Base-by-base conservation (phyloP, 345 rosid species). In the Moricandia moricandioides region DNA sequence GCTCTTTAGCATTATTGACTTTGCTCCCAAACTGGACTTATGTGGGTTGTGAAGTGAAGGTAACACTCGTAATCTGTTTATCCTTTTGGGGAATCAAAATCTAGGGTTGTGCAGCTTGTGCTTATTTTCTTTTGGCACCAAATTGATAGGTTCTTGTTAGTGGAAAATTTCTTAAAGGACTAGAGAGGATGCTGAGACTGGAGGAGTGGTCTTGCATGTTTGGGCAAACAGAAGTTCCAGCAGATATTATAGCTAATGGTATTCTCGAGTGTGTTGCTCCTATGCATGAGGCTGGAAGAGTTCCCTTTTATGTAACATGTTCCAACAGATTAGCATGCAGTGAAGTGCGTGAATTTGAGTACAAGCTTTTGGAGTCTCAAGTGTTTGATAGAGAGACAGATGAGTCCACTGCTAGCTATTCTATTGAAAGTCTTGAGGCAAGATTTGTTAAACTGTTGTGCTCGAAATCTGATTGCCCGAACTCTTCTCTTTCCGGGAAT, bases 221-320 rank as follows among this genome's bases (percentile, higher is more conserved):
- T 84, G 99, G 97, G 16, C 97, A 95, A 83, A 86, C 90, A 71
- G 99, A 95, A 86, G 97, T 92, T 84, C 93, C 88, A 10, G 97
- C 97, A 34, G 90, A 92, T 67, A 81, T 89, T 62, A 69, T 92
- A 67, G 91, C 92, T 54, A 88, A 84, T 85, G 97, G 97, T 69
- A 85, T 92, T 64, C 91, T 95, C 64, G 75, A 86, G 58, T 95
- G 97, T 78, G 81, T 69, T 73, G 75, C 88, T 79, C 94, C 99
- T 31, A 63, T 30, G 31, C 95, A 83, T 45, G 84, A 83, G 78
- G 94, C 82, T 69, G 97, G 94, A 54, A 82, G 84, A 77, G 91
- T 95, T 81, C 97, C 97, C 17, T 95, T 95, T 77, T 95, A 95
- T 51, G 84, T 95, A 54, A 90, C 97, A 67, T 80, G 93, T 83